A percentile compares a stretch with the other conserved stretches of the same genome.
Conservation (phyloP, 106 monocot genomes). For the Phalaenopsis aphrodite region DNA sequence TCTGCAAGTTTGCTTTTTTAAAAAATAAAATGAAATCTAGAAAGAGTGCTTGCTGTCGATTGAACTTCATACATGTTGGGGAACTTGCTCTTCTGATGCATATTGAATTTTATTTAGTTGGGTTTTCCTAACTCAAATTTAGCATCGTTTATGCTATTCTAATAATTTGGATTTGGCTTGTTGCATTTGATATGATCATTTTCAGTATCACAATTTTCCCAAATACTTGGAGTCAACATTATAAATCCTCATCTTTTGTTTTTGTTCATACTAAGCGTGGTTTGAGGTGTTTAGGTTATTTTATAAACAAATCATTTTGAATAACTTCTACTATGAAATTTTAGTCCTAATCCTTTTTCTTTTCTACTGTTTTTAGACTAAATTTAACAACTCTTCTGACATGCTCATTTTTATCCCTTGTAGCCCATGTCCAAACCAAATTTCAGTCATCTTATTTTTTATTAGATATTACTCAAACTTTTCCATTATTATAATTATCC, state of each 20-base stretch:
- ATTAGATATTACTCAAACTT: too few relatives aligned
- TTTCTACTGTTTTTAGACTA: too few relatives aligned
- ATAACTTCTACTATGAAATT: too few relatives aligned
- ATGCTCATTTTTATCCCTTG: too few relatives aligned
- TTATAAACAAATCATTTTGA: background rate
- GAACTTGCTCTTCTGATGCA: background rate
- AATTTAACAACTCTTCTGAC: too few relatives aligned
- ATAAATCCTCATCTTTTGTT: background rate
- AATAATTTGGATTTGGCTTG: background rate
- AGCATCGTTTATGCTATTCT: background rate
- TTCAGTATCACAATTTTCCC: background rate
- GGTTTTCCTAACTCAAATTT: background rate
- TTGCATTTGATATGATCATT: background rate
- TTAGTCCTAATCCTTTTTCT: too few relatives aligned
- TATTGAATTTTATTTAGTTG: background rate
- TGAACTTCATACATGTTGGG: background rate
- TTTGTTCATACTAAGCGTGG: background rate
- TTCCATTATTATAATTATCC: too few relatives aligned
- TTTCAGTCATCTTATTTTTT: too few relatives aligned
- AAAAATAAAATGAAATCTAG: too few relatives aligned
- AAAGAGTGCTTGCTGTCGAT: background rate
- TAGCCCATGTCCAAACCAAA: too few relatives aligned
- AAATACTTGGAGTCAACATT: too few relatives aligned
- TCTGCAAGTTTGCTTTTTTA: background rate
- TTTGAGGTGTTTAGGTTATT: background rate